Conservation (phyloP, 2,329 filamentous ascomycete species). For the Aspergillus versicolor region DNA sequence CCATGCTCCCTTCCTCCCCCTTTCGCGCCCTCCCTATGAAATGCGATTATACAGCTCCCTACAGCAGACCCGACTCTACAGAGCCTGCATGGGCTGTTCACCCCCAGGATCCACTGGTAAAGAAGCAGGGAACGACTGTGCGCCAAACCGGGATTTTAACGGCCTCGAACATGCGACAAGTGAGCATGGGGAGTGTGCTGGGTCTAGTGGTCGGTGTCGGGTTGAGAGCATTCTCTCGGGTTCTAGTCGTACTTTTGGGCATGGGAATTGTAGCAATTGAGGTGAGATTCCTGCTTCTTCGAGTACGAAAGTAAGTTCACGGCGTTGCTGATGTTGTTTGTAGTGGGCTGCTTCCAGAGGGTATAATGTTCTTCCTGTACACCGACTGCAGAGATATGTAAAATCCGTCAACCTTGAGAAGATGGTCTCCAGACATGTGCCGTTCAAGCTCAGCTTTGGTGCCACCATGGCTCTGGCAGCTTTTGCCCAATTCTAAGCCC, state of each 20-base stretch:
- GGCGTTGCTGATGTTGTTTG: neutral
- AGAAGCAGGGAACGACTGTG: constrained; percentile 25
- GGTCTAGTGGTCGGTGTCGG: constrained; percentile 45
- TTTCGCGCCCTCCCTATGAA: constrained; percentile 35
- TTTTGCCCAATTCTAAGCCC: constrained; percentile 42
- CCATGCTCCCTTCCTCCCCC: constrained; percentile 34
- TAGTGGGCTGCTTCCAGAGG: constrained; percentile 48
- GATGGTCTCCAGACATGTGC: constrained; percentile 39
- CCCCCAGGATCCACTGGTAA: constrained; percentile 20
- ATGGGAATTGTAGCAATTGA: constrained; percentile 45
- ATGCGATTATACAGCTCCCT: constrained; percentile 37
- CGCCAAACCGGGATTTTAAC: constrained; percentile 26
- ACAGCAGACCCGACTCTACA: constrained; percentile 19
- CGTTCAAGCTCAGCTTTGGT: constrained; percentile 50
- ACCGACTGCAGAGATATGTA: constrained; percentile 42
- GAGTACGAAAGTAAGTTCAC: neutral
- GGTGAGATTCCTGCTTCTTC: constrained; percentile 28
- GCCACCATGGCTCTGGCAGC: constrained; percentile 46
- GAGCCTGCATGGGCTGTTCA: constrained; percentile 29
- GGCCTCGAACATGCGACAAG: constrained; percentile 41
- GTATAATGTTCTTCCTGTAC: constrained; percentile 45
- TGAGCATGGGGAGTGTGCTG: constrained; percentile 47
- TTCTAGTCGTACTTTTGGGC: constrained; percentile 44
- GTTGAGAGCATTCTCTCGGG: constrained; percentile 45
- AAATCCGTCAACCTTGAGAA: constrained; percentile 41